A percentile compares a stretch with the other conserved stretches of the same genome.
Evolutionary conservation across 257 asterid genomes (phyloP).

Genomic region (Lycium ferocissimum): DNA sequence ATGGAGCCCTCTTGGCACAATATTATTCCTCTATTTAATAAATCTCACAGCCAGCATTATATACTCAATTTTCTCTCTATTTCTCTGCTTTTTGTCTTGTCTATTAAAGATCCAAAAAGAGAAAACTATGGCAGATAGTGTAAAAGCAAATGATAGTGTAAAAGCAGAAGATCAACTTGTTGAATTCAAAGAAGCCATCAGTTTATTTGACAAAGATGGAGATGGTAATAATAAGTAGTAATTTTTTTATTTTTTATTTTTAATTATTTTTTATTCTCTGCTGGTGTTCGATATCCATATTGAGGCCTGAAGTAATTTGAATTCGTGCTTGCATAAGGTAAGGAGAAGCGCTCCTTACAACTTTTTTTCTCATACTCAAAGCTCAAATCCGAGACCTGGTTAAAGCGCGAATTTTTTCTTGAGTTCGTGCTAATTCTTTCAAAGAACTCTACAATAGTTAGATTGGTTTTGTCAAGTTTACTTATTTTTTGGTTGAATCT

Average conservation of each 20-base stretch:
- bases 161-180: constrained; percentile 51
- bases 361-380: too few species aligned
- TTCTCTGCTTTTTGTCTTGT: background rate
- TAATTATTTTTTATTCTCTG: background rate
- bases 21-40: constrained; percentile 44
- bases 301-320: background rate
- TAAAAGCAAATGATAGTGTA: constrained; percentile 44
- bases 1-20: constrained; percentile 40
- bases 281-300: background rate
- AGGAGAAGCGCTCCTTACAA: too few species aligned
- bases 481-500: background rate
- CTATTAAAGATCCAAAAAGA: background rate
- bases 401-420: too few species aligned
- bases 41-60: constrained; percentile 47
- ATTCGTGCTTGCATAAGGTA: too few species aligned
- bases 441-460: too few species aligned
- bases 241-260: background rate
- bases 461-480: background rate
- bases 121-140: constrained; percentile 42
- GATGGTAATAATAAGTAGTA: constrained; percentile 38
- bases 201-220: constrained; percentile 56
- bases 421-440: too few species aligned
- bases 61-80: constrained; percentile 42
- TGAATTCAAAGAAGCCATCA: constrained; percentile 56
- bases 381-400: too few species aligned